Evolutionary conservation across 1,139 yeast species (phyloP).

Genomic region (Yamadazyma oceani): DNA sequence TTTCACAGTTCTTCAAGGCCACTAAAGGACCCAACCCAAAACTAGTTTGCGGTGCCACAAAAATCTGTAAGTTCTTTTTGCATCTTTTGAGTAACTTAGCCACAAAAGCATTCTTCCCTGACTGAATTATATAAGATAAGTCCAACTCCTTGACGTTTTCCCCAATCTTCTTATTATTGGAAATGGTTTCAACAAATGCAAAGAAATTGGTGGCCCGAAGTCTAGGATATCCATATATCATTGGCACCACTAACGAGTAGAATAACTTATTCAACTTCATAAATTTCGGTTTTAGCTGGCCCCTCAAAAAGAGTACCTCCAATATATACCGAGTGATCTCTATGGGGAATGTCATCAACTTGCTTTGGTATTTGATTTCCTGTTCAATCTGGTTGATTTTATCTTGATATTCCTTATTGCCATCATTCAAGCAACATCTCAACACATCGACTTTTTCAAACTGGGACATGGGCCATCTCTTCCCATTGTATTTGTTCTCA

Average conservation of each 20-base stretch:
- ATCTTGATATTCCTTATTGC: conserved; percentile 17
- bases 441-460: conserved; percentile 50
- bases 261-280: conserved; percentile 63
- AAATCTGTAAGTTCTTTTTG: conserved; percentile 57
- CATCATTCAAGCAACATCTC: conserved; percentile 28
- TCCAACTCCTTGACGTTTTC: conserved; percentile 57
- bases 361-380: conserved; percentile 13
- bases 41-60: conserved; percentile 92
- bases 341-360: conserved; percentile 45
- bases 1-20: conserved; percentile 68
- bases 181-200: conserved; percentile 69
- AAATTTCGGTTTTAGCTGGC: conserved; percentile 47
- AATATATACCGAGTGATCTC: conserved; percentile 62
- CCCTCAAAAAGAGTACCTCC: conserved; percentile 33
- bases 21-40: conserved; percentile 89
- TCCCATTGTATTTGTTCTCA: conserved; percentile 22
- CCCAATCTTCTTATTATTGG: conserved; percentile 43
- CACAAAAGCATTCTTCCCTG: conserved; percentile 91
- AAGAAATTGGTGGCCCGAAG: conserved; percentile 68
- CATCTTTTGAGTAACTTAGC: conserved; percentile 80
- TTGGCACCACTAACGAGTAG: conserved; percentile 58
- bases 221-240: conserved; percentile 62
- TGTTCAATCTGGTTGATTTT: conserved; percentile 16
- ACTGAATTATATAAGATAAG: conserved; percentile 75
- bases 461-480: conserved; percentile 44